Evolutionary conservation across 805 yeast species (phyloP).

Genomic region (Lipomyces japonicus): DNA sequence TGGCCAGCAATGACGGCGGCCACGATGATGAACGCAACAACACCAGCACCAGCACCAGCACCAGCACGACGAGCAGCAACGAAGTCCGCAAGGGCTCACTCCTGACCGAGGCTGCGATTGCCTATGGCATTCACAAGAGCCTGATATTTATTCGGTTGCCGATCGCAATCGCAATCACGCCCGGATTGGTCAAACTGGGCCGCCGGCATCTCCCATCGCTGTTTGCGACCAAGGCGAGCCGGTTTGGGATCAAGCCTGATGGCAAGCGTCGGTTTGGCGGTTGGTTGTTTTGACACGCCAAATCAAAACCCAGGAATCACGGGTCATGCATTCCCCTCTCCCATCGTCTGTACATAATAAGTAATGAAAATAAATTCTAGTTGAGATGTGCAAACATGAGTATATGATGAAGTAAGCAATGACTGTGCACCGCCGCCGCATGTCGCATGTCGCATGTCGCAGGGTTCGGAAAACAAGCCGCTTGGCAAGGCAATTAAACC

Average conservation of each 20-base stretch:
- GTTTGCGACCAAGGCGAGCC: conserved; percentile 6
- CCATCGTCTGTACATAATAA: too few relatives aligned
- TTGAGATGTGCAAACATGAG: too few relatives aligned
- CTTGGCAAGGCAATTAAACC: too few relatives aligned
- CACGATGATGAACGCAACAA: neutral
- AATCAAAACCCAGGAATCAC: too few relatives aligned
- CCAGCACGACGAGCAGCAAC: conserved; percentile 34
- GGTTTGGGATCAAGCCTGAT: conserved; percentile 21
- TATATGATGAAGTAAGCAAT: too few relatives aligned
- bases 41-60: neutral
- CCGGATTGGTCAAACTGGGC: conserved; percentile 77
- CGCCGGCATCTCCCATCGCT: conserved; percentile 57
- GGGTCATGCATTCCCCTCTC: too few relatives aligned
- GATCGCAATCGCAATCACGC: conserved; percentile 87
- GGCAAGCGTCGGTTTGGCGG: conserved; percentile 18
- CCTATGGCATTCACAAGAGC: conserved; percentile 90
- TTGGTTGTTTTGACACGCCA: conserved; percentile 16
- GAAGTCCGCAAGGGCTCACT: conserved; percentile 39
- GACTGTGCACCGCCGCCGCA: too few relatives aligned
- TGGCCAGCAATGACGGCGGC: neutral
- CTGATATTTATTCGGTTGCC: conserved; percentile 76
- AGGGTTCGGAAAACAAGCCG: too few relatives aligned
- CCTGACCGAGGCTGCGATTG: conserved; percentile 81
- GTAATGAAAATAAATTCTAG: too few relatives aligned
- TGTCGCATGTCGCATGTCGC: too few relatives aligned